Base-by-base conservation (phyloP, 768 basidiomycete genomes). In the Mycena polygramma region DNA sequence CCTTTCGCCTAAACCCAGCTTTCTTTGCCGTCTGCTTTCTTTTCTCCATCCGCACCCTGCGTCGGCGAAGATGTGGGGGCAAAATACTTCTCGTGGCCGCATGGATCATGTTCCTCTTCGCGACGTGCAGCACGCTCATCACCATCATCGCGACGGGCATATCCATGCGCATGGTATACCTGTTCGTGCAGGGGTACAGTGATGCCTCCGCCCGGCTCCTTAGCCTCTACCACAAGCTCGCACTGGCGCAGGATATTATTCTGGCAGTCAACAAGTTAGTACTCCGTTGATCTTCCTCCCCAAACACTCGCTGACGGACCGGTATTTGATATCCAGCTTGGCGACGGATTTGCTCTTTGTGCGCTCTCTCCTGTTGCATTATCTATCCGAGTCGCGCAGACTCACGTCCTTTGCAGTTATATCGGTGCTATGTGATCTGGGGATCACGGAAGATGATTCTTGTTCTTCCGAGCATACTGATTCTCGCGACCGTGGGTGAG, bases 371-470 rank as follows among this genome's bases (percentile, higher is more conserved):
- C 14, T 17, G 45, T 35, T 19, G 30, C 51, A n/a, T 39, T 13
- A n/a, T 1, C 19, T 24, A 22, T 11, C 22, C 15, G 4, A 30
- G 30, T 6, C 30, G 6, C 30, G 30, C 22, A 22, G 8, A 57
- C 52, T 58, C 26, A 66, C 6, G 3, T 43, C 8, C 8, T 6
- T n/a, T 5, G n/a, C 17, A 68, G 66, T 57, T 68, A 43, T 61
- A 61, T 39, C 59, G 66, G 10, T 68, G 66, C 46, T 62, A 61
- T 57, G 43, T 68, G n/a, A 68, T 68, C 51, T 68, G 66, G 66
- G 66, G 66, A 24, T 54, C 59, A 19, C 66, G 60, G 45, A 61
- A 11, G 17, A 55, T 5, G 48, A 49, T 68, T 14, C 22, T 68
- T 0, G 43, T 68, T 7, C 15, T 68, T 8, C 66, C 66, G 1